Evolutionary conservation across 2,329 filamentous ascomycete species (phyloP).

Genomic region (Sporothrix humicola): DNA sequence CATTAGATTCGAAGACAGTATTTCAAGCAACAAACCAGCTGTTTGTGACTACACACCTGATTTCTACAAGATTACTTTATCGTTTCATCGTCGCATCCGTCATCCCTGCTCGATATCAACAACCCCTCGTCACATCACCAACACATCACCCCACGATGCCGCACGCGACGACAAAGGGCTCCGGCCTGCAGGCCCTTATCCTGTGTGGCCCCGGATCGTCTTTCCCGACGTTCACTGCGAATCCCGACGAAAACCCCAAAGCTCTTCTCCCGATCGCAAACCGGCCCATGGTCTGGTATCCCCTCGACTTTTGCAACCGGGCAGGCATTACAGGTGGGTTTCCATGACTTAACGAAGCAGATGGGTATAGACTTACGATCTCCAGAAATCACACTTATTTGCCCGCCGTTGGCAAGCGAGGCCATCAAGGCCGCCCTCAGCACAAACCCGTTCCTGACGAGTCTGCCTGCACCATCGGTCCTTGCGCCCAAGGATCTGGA

Average conservation of each 20-base stretch:
- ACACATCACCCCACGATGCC: constrained; percentile 62
- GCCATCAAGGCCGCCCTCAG: constrained; percentile 73
- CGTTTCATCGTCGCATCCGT: neutral
- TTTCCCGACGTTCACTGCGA: constrained; percentile 81
- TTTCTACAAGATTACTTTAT: neutral
- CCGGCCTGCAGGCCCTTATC: constrained; percentile 82
- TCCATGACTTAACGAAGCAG: neutral
- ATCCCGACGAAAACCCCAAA: constrained; percentile 80
- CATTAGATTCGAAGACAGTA: too few relatives aligned
- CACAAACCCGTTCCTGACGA: constrained; percentile 78
- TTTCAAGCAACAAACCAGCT: too few relatives aligned
- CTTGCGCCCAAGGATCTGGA: constrained; percentile 77
- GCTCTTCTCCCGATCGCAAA: constrained; percentile 83
- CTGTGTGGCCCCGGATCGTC: constrained; percentile 83
- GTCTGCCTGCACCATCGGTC: constrained; percentile 73
- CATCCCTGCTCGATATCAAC: neutral
- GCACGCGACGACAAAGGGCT: constrained; percentile 71
- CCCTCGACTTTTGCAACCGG: constrained; percentile 82
- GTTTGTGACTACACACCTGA: neutral
- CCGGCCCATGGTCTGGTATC: constrained; percentile 88
- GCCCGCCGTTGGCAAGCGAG: constrained; percentile 67
- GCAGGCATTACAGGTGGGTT: constrained; percentile 72
- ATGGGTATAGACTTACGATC: neutral
- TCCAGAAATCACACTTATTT: constrained; percentile 67
- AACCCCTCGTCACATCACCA: neutral